These are phyloP conservation scores for Epichloe festucae DNA, from an alignment of 2,329 filamentous ascomycete species.

Conservation along the genomic window DNA sequence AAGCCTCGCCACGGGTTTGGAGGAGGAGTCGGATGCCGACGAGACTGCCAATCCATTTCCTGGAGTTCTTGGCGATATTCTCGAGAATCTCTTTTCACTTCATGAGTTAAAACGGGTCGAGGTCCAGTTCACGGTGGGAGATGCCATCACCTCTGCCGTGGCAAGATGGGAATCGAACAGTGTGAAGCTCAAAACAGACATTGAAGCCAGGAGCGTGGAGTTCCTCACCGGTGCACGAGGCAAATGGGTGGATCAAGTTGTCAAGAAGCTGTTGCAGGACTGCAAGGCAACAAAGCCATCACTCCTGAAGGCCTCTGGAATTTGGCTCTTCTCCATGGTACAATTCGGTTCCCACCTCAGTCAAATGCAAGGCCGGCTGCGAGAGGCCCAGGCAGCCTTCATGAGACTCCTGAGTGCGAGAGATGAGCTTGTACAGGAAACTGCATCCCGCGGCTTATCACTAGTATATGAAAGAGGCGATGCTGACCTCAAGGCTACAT, in stretches of 20 bases:
- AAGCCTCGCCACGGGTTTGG: conserved; percentile 53
- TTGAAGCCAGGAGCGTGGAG: conserved; percentile 38
- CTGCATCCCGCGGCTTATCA: conserved; percentile 79
- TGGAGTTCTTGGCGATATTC: conserved; percentile 37
- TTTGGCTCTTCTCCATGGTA: conserved; percentile 86
- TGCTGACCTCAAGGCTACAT: conserved; percentile 60
- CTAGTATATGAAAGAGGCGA: conserved; percentile 91
- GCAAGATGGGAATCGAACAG: conserved; percentile 75
- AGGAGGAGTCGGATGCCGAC: conserved; percentile 11
- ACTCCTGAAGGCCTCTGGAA: conserved; percentile 79
- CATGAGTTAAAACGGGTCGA: conserved; percentile 79
- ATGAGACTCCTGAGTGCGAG: conserved; percentile 75
- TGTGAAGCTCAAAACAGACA: conserved; percentile 61
- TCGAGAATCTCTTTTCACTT: conserved; percentile 58
- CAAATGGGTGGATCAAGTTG: conserved; percentile 35
- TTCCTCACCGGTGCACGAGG: conserved; percentile 27
- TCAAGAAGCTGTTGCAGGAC: conserved; percentile 63
- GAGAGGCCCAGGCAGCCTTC: conserved; percentile 75
- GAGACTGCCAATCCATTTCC: conserved; percentile 12
- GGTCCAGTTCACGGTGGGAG: conserved; percentile 80
- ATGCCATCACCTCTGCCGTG: conserved; percentile 68
- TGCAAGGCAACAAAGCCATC: conserved; percentile 80
- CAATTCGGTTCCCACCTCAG: conserved; percentile 76
- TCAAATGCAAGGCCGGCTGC: conserved; percentile 59
- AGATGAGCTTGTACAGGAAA: conserved; percentile 92